phyloP scores from a whole-genome alignment of 768 basidiomycete genomes.

The Lactarius hatsudake region DNA sequence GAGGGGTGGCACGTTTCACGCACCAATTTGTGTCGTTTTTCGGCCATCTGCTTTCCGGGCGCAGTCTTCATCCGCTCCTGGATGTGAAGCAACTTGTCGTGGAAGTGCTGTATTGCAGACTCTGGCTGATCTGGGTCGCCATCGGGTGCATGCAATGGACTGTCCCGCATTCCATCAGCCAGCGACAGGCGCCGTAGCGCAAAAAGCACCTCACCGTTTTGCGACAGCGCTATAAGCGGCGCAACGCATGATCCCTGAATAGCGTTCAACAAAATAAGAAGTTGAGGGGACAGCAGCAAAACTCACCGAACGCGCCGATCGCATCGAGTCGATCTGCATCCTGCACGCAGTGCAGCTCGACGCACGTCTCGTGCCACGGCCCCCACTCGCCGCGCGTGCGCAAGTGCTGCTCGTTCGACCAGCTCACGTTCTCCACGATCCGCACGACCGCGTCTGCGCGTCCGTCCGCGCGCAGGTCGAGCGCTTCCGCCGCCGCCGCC shows the following conservation, averaged over 20 bases:
- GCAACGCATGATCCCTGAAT: conserved; percentile 44
- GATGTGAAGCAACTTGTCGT: conserved; percentile 82
- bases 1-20: conserved; percentile 26
- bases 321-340: conserved; percentile 55
- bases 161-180: conserved; percentile 20
- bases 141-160: conserved; percentile 45
- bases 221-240: conserved; percentile 44
- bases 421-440: conserved; percentile 79
- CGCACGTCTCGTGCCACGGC: conserved; percentile 65
- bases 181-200: neutral
- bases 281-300: neutral
- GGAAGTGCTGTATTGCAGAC: conserved; percentile 77
- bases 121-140: conserved; percentile 43
- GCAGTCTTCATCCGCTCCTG: conserved; percentile 73
- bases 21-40: conserved; percentile 70
- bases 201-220: conserved; percentile 32
- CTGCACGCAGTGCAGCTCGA: conserved; percentile 72
- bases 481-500: neutral
- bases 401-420: conserved; percentile 77
- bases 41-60: conserved; percentile 63
- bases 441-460: conserved; percentile 53
- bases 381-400: conserved; percentile 53
- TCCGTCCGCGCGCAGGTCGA: conserved; percentile 56
- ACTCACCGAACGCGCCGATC: conserved; percentile 48
- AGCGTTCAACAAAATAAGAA: neutral